Evolutionary conservation across 202 grass and related monocot genomes (phyloP).

Genomic region (Musa balbisiana): DNA sequence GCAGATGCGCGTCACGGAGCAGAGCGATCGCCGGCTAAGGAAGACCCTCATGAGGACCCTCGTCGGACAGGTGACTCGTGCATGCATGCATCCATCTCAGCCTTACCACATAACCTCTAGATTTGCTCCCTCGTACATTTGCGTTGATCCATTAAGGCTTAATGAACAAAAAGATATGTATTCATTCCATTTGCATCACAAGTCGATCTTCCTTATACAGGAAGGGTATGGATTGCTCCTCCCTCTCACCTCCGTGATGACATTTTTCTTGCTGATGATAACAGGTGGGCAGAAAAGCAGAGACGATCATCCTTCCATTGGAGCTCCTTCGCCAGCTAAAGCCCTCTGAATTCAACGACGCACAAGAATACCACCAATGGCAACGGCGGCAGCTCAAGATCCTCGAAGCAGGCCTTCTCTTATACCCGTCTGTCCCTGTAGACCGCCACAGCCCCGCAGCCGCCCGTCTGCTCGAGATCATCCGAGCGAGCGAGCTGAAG

Average conservation of each 20-base stretch:
- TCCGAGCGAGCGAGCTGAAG: background rate
- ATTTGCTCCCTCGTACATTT: too few relatives aligned
- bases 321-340: slow-evolving; percentile 19
- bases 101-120: too few relatives aligned
- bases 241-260: background rate
- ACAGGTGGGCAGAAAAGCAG: slow-evolving; percentile 6
- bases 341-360: background rate
- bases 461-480: background rate
- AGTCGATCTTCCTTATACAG: too few relatives aligned
- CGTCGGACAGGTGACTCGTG: slow-evolving; percentile 6
- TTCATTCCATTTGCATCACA: too few relatives aligned
- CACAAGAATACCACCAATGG: slow-evolving; percentile 2
- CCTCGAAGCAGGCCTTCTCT: slow-evolving; percentile 2
- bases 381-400: slow-evolving; percentile 9
- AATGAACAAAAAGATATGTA: too few relatives aligned
- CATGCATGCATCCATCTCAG: background rate
- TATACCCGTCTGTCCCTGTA: background rate
- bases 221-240: too few relatives aligned
- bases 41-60: slow-evolving; percentile 15
- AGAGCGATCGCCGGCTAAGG: slow-evolving; percentile 13
- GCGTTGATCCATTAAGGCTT: too few relatives aligned
- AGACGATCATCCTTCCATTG: slow-evolving; percentile 12
- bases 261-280: background rate
- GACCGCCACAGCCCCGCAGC: background rate
- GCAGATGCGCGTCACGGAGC: slow-evolving; percentile 21